These are phyloP conservation scores for Lecanicillium sp. DNA, from an alignment of 2,329 filamentous ascomycete species.

Conservation along the genomic window DNA sequence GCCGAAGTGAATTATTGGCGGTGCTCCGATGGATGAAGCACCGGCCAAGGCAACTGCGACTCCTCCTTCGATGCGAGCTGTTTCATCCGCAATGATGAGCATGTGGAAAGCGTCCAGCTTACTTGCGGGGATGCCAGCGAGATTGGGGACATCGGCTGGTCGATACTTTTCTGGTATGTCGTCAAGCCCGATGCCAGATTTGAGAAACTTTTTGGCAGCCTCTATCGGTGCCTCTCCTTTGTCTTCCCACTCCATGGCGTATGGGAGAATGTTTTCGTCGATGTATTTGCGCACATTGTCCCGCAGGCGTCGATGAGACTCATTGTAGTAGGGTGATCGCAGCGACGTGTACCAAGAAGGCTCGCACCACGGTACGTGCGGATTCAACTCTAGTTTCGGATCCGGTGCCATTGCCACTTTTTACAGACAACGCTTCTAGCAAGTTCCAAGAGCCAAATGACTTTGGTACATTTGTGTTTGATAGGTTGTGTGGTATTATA, in stretches of 20 bases:
- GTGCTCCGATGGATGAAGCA: constrained; percentile 53
- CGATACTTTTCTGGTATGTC: constrained; percentile 29
- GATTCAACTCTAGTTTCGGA: constrained; percentile 13
- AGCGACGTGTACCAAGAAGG: constrained; percentile 20
- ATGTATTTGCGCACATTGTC: constrained; percentile 49
- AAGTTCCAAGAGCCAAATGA: no score
- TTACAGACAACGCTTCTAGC: no score
- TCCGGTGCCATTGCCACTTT: constrained; percentile 14
- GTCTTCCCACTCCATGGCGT: constrained; percentile 56
- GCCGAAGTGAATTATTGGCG: constrained; percentile 56
- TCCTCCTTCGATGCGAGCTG: constrained; percentile 45
- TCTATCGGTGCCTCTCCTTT: constrained; percentile 40
- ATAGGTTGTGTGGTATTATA: no score
- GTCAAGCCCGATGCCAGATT: constrained; percentile 28
- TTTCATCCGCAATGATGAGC: constrained; percentile 47
- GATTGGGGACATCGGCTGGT: constrained; percentile 27
- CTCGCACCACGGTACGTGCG: constrained; percentile 15
- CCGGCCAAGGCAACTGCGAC: constrained; percentile 50
- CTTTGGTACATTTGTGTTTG: no score
- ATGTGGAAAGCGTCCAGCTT: constrained; percentile 50
- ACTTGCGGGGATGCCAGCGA: constrained; percentile 33
- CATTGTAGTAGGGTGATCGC: constrained; percentile 50
- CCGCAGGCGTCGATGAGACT: constrained; percentile 50
- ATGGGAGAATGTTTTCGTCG: constrained; percentile 47
- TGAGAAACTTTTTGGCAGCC: constrained; percentile 27